Evolutionary conservation across 352 stramenopile species (phyloP).

Genomic region (Pseudoperonospora humuli): DNA sequence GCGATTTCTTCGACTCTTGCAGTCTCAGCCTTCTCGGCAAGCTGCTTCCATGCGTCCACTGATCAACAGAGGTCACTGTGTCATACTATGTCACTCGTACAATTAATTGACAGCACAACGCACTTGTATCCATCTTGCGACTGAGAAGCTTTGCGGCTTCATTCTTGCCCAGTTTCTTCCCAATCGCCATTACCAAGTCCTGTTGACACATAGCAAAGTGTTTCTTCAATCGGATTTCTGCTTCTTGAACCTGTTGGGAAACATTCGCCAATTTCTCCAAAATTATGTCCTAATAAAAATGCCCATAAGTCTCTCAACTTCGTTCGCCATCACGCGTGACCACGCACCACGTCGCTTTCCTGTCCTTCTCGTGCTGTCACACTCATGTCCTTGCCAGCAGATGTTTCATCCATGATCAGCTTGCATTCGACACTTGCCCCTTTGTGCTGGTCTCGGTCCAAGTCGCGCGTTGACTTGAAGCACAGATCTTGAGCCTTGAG

Average conservation of each 20-base stretch:
- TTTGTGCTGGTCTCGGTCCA: constrained; percentile 8
- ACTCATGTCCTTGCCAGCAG: constrained; percentile 5
- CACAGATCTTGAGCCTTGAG: constrained; percentile 6
- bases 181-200: constrained; percentile 14
- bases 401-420: constrained; percentile 4
- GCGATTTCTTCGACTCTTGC: constrained; percentile 25
- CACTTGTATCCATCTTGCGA: constrained; percentile 36
- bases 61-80: background rate
- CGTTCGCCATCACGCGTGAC: too few species aligned
- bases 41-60: constrained; percentile 37
- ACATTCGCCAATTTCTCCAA: constrained; percentile 3
- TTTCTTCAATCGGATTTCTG: constrained; percentile 19
- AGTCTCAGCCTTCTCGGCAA: constrained; percentile 29
- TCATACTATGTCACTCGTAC: background rate
- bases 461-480: constrained; percentile 2
- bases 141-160: constrained; percentile 31
- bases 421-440: constrained; percentile 1
- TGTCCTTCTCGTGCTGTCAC: background rate
- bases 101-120: background rate
- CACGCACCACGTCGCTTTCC: constrained; percentile 11
- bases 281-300: constrained; percentile 6
- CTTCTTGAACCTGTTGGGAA: constrained; percentile 5
- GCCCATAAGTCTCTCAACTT: too few species aligned
- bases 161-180: constrained; percentile 21
- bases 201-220: constrained; percentile 13